A percentile compares a stretch with the other conserved stretches of the same genome.
Conservation (phyloP, 768 basidiomycete genomes). For the Glaciozyma antarctica region DNA sequence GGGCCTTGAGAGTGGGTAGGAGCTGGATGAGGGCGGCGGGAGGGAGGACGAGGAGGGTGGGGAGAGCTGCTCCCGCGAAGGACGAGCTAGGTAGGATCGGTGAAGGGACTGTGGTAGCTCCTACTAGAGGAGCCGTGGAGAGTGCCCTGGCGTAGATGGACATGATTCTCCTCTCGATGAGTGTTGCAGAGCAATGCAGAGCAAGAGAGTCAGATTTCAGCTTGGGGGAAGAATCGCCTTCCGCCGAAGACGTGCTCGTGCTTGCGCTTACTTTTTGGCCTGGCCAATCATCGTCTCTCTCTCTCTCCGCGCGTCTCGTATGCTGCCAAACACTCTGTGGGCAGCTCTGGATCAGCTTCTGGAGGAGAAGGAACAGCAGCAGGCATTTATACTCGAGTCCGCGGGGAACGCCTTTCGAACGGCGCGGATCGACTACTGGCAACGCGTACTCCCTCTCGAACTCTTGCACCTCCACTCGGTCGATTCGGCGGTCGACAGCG, state of each 20-base stretch:
- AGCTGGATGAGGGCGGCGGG: constrained; percentile 21
- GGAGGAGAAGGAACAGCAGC: neutral
- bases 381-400: no score
- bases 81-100: constrained; percentile 14
- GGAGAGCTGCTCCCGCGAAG: constrained; percentile 5
- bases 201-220: no score
- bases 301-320: neutral
- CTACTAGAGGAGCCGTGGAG: constrained; percentile 8
- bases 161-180: constrained; percentile 1
- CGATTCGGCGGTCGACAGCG: neutral
- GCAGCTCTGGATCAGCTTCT: neutral
- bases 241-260: neutral
- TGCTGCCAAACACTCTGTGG: neutral
- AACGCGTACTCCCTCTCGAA: neutral
- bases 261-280: neutral
- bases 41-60: constrained; percentile 19
- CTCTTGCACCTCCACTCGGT: neutral
- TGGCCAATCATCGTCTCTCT: neutral
- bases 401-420: neutral
- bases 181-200: no score
- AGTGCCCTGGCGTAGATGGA: constrained; percentile 10
- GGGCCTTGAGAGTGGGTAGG: constrained; percentile 41
- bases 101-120: constrained; percentile 18
- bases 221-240: no score
- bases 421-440: neutral